Evolutionary conservation across 2,329 filamentous ascomycete genomes (phyloP).

Genomic region (Diplodia intermedia): DNA sequence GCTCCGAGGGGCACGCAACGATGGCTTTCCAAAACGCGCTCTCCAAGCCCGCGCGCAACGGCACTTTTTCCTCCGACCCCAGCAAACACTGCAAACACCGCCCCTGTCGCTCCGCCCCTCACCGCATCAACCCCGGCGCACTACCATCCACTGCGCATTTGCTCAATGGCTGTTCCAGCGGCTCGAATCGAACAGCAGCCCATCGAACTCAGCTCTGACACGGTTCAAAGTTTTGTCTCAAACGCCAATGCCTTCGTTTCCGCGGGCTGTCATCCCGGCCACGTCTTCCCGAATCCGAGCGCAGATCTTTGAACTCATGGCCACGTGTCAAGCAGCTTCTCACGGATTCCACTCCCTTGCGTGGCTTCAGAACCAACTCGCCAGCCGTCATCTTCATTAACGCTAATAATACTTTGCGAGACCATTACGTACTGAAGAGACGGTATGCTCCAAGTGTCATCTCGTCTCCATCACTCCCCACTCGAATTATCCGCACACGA

Average conservation of each 20-base stretch:
- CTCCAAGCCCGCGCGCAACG: constrained; percentile 29
- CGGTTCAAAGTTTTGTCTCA: not conserved
- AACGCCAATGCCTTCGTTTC: not conserved
- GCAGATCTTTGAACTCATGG: not conserved
- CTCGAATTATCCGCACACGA: constrained; percentile 36
- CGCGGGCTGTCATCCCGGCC: not conserved
- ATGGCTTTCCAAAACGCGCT: constrained; percentile 31
- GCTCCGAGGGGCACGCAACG: constrained; percentile 32
- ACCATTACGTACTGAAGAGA: too few species aligned
- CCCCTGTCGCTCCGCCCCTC: constrained; percentile 23
- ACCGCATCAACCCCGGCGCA: not conserved
- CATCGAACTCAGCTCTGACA: not conserved
- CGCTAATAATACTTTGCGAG: too few species aligned
- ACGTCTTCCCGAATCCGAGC: not conserved
- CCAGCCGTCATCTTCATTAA: too few species aligned
- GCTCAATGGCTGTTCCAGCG: not conserved
- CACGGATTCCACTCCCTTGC: not conserved
- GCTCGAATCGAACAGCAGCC: not conserved
- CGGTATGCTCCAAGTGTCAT: too few species aligned
- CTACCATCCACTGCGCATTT: not conserved
- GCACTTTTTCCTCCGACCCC: constrained; percentile 30
- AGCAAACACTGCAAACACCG: constrained; percentile 28
- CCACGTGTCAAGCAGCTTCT: not conserved
- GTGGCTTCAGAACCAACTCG: too few species aligned
- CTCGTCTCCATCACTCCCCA: not conserved